These are phyloP conservation scores for Acacia acuminata DNA, from an alignment of 306 rosid species.

Conservation along the genomic window DNA sequence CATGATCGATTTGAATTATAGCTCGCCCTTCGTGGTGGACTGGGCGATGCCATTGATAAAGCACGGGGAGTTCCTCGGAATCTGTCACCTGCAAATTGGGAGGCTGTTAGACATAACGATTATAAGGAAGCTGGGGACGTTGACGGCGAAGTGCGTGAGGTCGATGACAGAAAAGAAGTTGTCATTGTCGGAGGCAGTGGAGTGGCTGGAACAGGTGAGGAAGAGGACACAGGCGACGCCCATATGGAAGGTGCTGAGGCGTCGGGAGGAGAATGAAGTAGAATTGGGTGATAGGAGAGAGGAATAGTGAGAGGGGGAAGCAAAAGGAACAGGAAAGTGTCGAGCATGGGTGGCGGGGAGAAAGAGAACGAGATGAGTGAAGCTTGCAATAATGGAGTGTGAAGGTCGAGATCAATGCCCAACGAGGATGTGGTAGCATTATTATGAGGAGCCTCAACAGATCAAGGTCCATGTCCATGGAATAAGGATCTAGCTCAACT, in stretches of 20 bases:
- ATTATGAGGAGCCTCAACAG: constrained; percentile 36
- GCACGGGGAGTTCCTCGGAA: constrained; percentile 42
- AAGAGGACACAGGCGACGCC: constrained; percentile 45
- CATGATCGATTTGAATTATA: constrained; percentile 77
- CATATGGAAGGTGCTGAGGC: constrained; percentile 46
- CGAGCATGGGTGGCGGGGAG: constrained; percentile 49
- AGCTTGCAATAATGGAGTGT: constrained; percentile 13
- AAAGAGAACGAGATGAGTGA: constrained; percentile 8
- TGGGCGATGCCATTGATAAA: constrained; percentile 83
- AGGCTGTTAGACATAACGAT: constrained; percentile 41
- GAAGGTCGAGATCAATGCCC: constrained; percentile 51
- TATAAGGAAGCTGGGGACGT: constrained; percentile 49
- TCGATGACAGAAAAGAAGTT: constrained; percentile 72
- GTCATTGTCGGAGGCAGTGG: constrained; percentile 73
- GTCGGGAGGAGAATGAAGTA: constrained; percentile 46
- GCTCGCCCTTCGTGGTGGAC: constrained; percentile 87
- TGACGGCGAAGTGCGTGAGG: constrained; percentile 77
- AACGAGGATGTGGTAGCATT: not conserved
- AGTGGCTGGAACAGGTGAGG: constrained; percentile 41
- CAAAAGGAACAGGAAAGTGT: constrained; percentile 62
- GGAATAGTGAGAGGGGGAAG: constrained; percentile 40
- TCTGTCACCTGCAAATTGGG: constrained; percentile 62
- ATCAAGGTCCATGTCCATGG: constrained; percentile 78
- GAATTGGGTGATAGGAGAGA: constrained; percentile 38
- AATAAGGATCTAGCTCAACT: too few relatives aligned